These are phyloP conservation scores for Kondoa malvinella DNA, from an alignment of 768 basidiomycete genomes.

Conservation along the genomic window DNA sequence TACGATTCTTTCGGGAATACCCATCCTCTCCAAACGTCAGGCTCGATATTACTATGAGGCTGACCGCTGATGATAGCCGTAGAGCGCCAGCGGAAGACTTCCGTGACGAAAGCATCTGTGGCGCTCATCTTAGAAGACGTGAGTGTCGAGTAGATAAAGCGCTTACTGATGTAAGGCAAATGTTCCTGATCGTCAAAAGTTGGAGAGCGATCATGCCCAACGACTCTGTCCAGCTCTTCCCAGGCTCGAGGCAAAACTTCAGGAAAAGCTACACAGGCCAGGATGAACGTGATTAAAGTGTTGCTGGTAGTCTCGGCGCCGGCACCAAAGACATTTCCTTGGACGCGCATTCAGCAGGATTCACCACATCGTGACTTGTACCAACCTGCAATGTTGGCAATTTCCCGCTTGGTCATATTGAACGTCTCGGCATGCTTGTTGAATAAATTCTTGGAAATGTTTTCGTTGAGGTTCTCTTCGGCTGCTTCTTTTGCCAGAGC, in stretches of 20 bases:
- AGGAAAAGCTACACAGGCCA: conserved; percentile 4
- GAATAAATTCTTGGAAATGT: background rate
- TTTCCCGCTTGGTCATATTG: background rate
- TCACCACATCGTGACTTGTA: no score
- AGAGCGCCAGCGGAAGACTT: background rate
- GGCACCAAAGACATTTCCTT: no score
- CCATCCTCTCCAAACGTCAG: background rate
- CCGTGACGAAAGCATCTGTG: background rate
- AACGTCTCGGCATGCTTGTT: background rate
- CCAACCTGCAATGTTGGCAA: no score
- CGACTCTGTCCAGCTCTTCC: conserved; percentile 19
- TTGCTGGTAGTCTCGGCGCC: conserved; percentile 48
- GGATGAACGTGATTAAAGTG: conserved; percentile 39
- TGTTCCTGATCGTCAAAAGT: conserved; percentile 12
- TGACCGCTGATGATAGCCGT: background rate
- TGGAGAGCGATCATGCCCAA: conserved; percentile 14
- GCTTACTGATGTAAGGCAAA: conserved; percentile 20
- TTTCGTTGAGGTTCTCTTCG: background rate
- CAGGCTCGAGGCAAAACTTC: conserved; percentile 7
- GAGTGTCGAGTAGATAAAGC: conserved; percentile 13
- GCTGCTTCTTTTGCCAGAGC: background rate
- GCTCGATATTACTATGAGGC: background rate
- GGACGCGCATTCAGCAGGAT: no score
- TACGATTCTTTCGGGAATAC: no score
- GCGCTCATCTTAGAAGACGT: no score